Percentiles rank a stretch among this genome's conserved stretches.
Evolutionary conservation across 1,139 yeast genomes (phyloP).

Genomic region (Pichia sp.): DNA sequence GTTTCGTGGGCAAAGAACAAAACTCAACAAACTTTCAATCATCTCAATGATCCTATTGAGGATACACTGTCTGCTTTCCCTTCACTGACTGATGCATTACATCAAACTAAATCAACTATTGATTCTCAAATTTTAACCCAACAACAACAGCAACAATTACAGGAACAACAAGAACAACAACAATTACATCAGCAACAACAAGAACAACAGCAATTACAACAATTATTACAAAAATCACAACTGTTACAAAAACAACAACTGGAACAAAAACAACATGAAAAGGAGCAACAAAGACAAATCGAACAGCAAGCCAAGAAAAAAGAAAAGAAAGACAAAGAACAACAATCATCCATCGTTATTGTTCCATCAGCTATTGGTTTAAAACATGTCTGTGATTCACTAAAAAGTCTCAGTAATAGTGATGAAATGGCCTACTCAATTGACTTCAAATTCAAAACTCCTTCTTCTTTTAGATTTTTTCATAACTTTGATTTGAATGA

Average conservation of each 20-base stretch:
- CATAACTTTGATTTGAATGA: conserved; percentile 19
- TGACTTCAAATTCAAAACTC: conserved; percentile 18
- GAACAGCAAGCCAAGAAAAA: conserved; percentile 19
- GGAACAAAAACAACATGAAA: conserved; percentile 2
- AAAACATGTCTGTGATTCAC: conserved; percentile 22
- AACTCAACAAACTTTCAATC: conserved; percentile 22
- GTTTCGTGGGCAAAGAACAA: conserved; percentile 49
- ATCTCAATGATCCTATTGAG: conserved; percentile 32
- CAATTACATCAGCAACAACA: conserved; percentile 14
- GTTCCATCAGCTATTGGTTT: conserved; percentile 23
- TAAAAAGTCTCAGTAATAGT: conserved; percentile 22
- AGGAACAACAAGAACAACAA: conserved; percentile 11
- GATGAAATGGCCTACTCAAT: conserved; percentile 21
- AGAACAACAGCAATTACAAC: conserved; percentile 19
- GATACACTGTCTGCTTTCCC: conserved; percentile 56
- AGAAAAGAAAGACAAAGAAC: conserved; percentile 29
- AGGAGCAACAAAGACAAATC: conserved; percentile 9
- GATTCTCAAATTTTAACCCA: conserved; percentile 6
- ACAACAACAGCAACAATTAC: conserved; percentile 29
- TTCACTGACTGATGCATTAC: conserved; percentile 57
- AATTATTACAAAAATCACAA: conserved; percentile 19
- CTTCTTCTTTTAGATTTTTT: conserved; percentile 17
- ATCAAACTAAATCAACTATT: conserved; percentile 7
- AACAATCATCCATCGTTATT: conserved; percentile 18
- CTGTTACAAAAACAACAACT: conserved; percentile 9